Percentiles rank a stretch among this genome's conserved stretches.
Evolutionary conservation across 306 rosid genomes (phyloP).

Genomic region (Senna siamea): DNA sequence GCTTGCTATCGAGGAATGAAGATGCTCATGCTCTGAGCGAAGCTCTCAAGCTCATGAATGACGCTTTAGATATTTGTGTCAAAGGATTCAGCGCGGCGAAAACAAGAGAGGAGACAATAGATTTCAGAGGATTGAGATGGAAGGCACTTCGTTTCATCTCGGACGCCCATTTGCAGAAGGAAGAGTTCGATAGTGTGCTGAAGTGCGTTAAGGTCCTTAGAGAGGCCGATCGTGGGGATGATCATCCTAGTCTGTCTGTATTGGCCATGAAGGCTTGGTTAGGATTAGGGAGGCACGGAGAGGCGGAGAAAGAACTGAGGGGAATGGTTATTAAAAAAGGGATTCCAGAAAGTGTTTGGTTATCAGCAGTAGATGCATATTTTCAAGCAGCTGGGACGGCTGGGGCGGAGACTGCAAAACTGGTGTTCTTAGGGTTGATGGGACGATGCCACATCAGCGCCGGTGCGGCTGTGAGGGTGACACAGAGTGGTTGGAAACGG

Average conservation of each 20-base stretch:
- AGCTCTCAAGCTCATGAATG: slow-evolving; percentile 83
- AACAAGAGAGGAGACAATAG: slow-evolving; percentile 56
- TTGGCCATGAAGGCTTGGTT: slow-evolving; percentile 94
- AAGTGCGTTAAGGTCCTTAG: slow-evolving; percentile 90
- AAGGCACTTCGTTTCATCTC: slow-evolving; percentile 81
- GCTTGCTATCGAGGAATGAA: slow-evolving; percentile 55
- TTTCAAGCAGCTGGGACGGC: slow-evolving; percentile 77
- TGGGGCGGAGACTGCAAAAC: slow-evolving; percentile 87
- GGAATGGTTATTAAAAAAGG: slow-evolving; percentile 79
- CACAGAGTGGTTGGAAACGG: slow-evolving; percentile 62
- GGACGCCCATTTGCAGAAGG: slow-evolving; percentile 82
- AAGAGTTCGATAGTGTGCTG: slow-evolving; percentile 78
- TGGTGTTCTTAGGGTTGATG: slow-evolving; percentile 84
- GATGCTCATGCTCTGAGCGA: slow-evolving; percentile 45
- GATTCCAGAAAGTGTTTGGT: slow-evolving; percentile 87
- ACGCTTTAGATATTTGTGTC: slow-evolving; percentile 81
- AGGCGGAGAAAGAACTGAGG: slow-evolving; percentile 92
- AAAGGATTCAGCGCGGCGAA: slow-evolving; percentile 61
- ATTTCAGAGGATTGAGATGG: slow-evolving; percentile 60
- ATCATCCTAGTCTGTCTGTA: slow-evolving; percentile 88
- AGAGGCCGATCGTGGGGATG: slow-evolving; percentile 70
- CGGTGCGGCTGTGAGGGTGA: slow-evolving; percentile 75
- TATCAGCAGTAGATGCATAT: slow-evolving; percentile 84
- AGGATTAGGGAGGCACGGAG: slow-evolving; percentile 70
- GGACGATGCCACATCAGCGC: slow-evolving; percentile 90